These are phyloP conservation scores for Schwanniomyces vanrijiae DNA, from an alignment of 805 yeast species.

Conservation along the genomic window DNA sequence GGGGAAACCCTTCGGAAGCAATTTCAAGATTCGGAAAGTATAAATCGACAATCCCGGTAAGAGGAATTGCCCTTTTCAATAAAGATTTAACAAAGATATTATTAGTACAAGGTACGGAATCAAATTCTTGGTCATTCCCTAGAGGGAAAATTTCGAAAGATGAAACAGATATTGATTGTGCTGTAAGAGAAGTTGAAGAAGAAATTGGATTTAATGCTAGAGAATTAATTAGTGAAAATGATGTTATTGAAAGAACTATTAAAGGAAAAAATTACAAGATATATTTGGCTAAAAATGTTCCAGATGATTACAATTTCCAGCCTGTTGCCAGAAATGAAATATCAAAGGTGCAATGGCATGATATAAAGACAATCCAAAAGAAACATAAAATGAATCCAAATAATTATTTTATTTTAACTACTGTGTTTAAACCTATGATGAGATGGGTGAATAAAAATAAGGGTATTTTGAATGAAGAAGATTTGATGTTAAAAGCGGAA, in stretches of 20 bases:
- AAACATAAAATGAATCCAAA: slow-evolving; percentile 39
- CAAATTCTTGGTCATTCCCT: slow-evolving; percentile 89
- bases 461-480: slow-evolving; percentile 51
- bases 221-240: slow-evolving; percentile 63
- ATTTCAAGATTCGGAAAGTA: slow-evolving; percentile 77
- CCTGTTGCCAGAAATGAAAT: slow-evolving; percentile 91
- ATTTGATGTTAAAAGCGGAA: slow-evolving; percentile 64
- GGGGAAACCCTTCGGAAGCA: slow-evolving; percentile 83
- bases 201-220: slow-evolving; percentile 90
- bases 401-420: slow-evolving; percentile 45
- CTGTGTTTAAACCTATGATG: slow-evolving; percentile 51
- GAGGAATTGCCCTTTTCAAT: slow-evolving; percentile 91
- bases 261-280: slow-evolving; percentile 84
- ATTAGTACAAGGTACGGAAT: slow-evolving; percentile 81
- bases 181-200: slow-evolving; percentile 86
- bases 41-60: slow-evolving; percentile 88
- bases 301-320: slow-evolving; percentile 69
- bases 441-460: slow-evolving; percentile 58
- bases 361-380: slow-evolving; percentile 45
- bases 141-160: slow-evolving; percentile 94
- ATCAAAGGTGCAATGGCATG: slow-evolving; percentile 76
- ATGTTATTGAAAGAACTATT: slow-evolving; percentile 77
- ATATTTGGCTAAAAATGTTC: slow-evolving; percentile 72
- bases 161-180: slow-evolving; percentile 86
- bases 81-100: slow-evolving; percentile 65